Conservation (phyloP, 2,329 filamentous ascomycete genomes). For the Neonectria faginata region DNA sequence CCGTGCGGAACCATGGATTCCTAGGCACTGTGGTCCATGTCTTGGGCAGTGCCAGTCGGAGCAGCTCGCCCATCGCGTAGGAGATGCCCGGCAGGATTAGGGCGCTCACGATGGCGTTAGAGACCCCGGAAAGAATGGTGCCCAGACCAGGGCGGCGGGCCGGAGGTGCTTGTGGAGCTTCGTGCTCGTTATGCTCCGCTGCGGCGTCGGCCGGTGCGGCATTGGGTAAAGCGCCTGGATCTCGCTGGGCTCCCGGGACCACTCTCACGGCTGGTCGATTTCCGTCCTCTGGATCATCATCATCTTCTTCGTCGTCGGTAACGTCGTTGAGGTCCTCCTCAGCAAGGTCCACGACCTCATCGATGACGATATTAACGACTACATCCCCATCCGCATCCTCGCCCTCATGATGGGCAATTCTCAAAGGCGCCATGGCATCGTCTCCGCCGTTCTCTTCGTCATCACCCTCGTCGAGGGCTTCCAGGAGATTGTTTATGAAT, state of each 20-base stretch:
- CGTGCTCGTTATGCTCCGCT: constrained; percentile 44
- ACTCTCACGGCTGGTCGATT: constrained; percentile 16
- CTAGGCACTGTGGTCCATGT: constrained; percentile 68
- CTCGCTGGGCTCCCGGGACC: constrained; percentile 15
- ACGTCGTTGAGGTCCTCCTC: constrained; percentile 50
- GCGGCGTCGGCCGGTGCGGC: constrained; percentile 17
- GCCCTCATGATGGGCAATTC: constrained; percentile 33
- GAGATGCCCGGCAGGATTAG: constrained; percentile 87
- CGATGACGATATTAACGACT: constrained; percentile 51
- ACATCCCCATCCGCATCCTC: constrained; percentile 46
- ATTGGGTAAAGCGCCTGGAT: constrained; percentile 6
- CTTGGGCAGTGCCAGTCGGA: constrained; percentile 75
- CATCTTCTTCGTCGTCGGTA: constrained; percentile 56
- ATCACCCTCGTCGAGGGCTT: constrained; percentile 52
- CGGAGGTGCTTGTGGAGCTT: constrained; percentile 52
- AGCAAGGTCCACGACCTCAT: constrained; percentile 46
- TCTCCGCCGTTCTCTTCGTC: constrained; percentile 45
- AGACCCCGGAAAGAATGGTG: constrained; percentile 55
- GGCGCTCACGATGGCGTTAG: constrained; percentile 64
- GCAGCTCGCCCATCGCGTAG: constrained; percentile 79
- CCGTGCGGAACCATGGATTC: constrained; percentile 40
- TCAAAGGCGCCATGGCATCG: constrained; percentile 30
- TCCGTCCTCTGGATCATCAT: constrained; percentile 49
- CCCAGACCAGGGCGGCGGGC: constrained; percentile 51
- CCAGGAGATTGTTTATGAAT: constrained; percentile 52